These are phyloP conservation scores for Backusella sp. DNA, from an alignment of 192 early-diverging fungal genomes.

Conservation along the genomic window DNA sequence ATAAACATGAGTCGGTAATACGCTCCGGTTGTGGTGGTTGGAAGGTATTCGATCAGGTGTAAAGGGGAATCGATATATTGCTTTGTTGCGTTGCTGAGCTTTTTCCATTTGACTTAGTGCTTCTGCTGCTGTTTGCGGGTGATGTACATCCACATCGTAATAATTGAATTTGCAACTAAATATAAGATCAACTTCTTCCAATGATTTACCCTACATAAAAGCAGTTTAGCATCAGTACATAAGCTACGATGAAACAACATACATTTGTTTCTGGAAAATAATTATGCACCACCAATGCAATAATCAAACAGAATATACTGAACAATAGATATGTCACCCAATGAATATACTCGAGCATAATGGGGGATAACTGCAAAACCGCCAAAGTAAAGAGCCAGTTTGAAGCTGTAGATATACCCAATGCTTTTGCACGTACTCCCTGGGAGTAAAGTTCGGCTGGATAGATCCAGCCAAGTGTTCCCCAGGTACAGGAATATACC, in stretches of 20 bases:
- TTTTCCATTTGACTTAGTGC: constrained; percentile 25
- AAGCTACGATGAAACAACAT: not conserved
- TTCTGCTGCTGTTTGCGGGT: constrained; percentile 33
- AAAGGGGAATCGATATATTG: constrained; percentile 6
- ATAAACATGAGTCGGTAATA: not conserved
- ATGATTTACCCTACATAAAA: constrained; percentile 32
- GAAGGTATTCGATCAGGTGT: constrained; percentile 7
- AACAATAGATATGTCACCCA: constrained; percentile 70
- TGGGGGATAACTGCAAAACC: constrained; percentile 68
- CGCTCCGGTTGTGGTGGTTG: not conserved
- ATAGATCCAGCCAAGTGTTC: constrained; percentile 78
- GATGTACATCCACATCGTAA: constrained; percentile 29
- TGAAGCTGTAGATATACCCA: constrained; percentile 74
- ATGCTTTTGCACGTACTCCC: constrained; percentile 79
- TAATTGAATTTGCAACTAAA: constrained; percentile 30
- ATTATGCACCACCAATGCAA: constrained; percentile 58
- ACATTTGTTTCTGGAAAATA: constrained; percentile 82
- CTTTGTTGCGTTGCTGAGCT: constrained; percentile 1
- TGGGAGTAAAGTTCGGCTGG: constrained; percentile 80
- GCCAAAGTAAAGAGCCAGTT: constrained; percentile 88
- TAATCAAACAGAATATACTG: constrained; percentile 57
- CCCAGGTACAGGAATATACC: constrained; percentile 77
- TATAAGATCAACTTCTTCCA: constrained; percentile 38
- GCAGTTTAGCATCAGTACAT: not conserved
- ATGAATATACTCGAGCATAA: constrained; percentile 61